phyloP scores from a whole-genome alignment of 2,329 filamentous ascomycete genomes.

The Aspergillus tamarii region DNA sequence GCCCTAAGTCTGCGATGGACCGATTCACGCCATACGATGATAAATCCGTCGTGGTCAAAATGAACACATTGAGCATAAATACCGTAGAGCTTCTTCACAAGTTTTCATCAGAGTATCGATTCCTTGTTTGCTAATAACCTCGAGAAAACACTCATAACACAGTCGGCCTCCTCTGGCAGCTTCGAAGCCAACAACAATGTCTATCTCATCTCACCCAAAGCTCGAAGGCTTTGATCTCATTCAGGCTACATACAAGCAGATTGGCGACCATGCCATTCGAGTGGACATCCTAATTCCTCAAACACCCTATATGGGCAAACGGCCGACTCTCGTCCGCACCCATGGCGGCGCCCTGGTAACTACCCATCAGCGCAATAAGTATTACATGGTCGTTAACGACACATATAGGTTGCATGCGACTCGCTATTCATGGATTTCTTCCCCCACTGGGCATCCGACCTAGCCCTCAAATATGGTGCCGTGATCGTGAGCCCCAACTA shows the following conservation, averaged over 20 bases:
- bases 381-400: neutral
- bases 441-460: conserved; percentile 42
- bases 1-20: neutral
- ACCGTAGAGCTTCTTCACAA: neutral
- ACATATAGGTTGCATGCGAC: neutral
- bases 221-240: neutral
- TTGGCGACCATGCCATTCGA: neutral
- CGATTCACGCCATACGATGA: neutral
- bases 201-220: neutral
- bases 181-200: neutral
- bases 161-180: too few relatives aligned
- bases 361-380: neutral
- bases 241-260: neutral
- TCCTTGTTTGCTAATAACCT: neutral
- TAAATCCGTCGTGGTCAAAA: neutral
- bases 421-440: conserved; percentile 28
- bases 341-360: neutral
- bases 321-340: neutral
- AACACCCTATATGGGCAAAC: neutral
- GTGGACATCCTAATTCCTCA: neutral
- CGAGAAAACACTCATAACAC: neutral
- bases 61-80: neutral
- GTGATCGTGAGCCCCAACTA: conserved; percentile 55
- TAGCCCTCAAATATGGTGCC: conserved; percentile 44
- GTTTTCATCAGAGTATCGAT: neutral